Evolutionary conservation across 495 filamentous ascomycete genomes (phyloP), one percentile per base, ranked within the genome.

Genomic region (Daldinia bambusicola): DNA sequence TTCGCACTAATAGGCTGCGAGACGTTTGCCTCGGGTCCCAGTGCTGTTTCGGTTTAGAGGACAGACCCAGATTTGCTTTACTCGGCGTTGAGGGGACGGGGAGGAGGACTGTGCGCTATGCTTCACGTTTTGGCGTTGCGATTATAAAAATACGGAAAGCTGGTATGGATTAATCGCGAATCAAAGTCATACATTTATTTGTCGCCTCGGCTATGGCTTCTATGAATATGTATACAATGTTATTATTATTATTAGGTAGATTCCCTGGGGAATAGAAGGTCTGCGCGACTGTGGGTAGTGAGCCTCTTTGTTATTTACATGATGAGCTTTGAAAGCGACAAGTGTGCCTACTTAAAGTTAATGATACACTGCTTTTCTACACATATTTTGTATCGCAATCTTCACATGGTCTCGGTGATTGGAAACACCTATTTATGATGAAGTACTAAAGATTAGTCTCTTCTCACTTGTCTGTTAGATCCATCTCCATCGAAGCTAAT

Each of bases 61-160:
- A 51, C 12, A 43, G 57, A 45, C 36, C 40, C 37, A 50, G 50
- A 41, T 13, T 53, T 60, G 37, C 50, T 61, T 53, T 43, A 48
- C 51, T 40, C 20, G 65, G 70, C 61, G 51, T 66, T n/a, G 31
- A 14, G 20, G 56, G 36, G 20, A 43, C n/a, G 38, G 40, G 26
- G 41, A 22, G 41, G 41, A 31, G 45, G 22, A n/a, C 20, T 69
- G 70, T 73, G 69, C 57, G 67, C 51, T 66, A 69, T 66, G 41
- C 32, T 57, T 41, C 8, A 18, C 55, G 59, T 43, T 51, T 14
- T 45, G 65, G 66, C 56, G 66, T 66, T 69, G 14, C 6, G 56
- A 45, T 41, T 30, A 40, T 55, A 36, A 73, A 57, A 62, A 48
- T 45, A 45, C 30, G 59, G 55, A 55, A 30, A 55, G 56, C 53